Percentiles rank a stretch among this genome's conserved stretches.
Evolutionary conservation across 805 yeast genomes (phyloP).

Genomic region (Candida sphagnicola): DNA sequence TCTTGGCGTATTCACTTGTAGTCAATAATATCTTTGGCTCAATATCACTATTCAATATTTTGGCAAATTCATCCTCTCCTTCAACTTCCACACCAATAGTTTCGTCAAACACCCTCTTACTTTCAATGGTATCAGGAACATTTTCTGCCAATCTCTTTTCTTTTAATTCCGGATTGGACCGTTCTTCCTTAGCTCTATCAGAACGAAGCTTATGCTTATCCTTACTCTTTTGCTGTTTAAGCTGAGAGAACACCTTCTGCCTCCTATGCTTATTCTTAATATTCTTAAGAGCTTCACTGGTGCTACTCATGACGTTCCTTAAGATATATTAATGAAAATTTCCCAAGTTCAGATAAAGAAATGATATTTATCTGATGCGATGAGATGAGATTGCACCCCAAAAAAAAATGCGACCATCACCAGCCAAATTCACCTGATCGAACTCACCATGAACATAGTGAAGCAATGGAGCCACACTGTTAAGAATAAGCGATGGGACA

Average conservation of each 20-base stretch:
- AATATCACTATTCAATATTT: conserved; percentile 45
- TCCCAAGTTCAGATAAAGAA: conserved; percentile 1
- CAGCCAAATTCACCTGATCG: not conserved
- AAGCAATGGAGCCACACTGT: conserved; percentile 1
- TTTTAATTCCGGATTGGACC: conserved; percentile 74
- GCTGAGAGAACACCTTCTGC: conserved; percentile 68
- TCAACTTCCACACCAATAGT: conserved; percentile 61
- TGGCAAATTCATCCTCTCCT: conserved; percentile 62
- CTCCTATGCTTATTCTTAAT: conserved; percentile 78
- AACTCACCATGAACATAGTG: not conserved
- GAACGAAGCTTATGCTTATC: conserved; percentile 72
- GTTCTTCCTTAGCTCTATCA: conserved; percentile 85
- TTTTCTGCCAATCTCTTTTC: conserved; percentile 75
- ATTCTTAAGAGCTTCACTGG: conserved; percentile 30
- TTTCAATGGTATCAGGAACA: conserved; percentile 78
- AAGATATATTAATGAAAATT: not conserved
- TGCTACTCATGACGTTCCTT: conserved; percentile 16
- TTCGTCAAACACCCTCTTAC: conserved; percentile 82
- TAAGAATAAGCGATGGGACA: conserved; percentile 12
- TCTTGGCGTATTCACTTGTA: conserved; percentile 82
- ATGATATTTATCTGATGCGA: conserved; percentile 3
- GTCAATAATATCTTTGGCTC: conserved; percentile 89
- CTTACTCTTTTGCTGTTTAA: conserved; percentile 72
- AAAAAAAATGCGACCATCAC: not conserved
- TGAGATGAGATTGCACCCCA: conserved; percentile 4